These are phyloP conservation scores for Prunus fruticosa DNA, from an alignment of 306 rosid species.

Conservation along the genomic window DNA sequence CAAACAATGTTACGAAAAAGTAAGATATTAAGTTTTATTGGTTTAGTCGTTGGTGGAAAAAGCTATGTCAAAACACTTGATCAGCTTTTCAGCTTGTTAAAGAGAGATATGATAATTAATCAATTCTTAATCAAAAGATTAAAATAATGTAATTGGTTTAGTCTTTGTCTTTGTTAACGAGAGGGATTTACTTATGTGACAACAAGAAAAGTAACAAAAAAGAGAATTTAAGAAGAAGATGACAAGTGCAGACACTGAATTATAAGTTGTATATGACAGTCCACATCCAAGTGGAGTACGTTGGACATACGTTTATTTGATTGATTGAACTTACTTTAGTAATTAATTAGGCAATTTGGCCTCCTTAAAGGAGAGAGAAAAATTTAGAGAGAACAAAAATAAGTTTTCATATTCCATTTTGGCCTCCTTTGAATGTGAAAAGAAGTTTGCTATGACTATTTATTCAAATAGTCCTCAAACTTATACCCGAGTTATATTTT, in stretches of 20 bases:
- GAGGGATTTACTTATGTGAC: not conserved
- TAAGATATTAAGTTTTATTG: constrained; percentile 31
- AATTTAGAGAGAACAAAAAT: not conserved
- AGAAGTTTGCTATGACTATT: too few relatives aligned
- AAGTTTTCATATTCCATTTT: too few relatives aligned
- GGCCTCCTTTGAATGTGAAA: too few relatives aligned
- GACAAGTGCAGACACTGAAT: constrained; percentile 1
- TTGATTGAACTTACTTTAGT: not conserved
- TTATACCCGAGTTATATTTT: too few relatives aligned
- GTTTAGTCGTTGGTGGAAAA: constrained; percentile 50
- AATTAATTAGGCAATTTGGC: not conserved
- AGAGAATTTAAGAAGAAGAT: constrained; percentile 1
- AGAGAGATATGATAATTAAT: constrained; percentile 1
- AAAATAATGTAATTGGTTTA: not conserved
- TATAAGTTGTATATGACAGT: constrained; percentile 3
- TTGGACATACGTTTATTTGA: not conserved
- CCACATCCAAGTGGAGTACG: constrained; percentile 13
- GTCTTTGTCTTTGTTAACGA: not conserved
- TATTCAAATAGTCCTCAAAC: too few relatives aligned
- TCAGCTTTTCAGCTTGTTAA: not conserved
- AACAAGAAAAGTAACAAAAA: constrained; percentile 2
- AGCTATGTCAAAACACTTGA: constrained; percentile 33
- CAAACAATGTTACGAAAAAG: constrained; percentile 39
- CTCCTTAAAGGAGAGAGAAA: not conserved
- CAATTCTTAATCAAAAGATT: not conserved